Percentiles rank a stretch among this genome's conserved stretches.
Conservation (phyloP, 2,329 filamentous ascomycete species). For the Aspergillus quadricinctus region DNA sequence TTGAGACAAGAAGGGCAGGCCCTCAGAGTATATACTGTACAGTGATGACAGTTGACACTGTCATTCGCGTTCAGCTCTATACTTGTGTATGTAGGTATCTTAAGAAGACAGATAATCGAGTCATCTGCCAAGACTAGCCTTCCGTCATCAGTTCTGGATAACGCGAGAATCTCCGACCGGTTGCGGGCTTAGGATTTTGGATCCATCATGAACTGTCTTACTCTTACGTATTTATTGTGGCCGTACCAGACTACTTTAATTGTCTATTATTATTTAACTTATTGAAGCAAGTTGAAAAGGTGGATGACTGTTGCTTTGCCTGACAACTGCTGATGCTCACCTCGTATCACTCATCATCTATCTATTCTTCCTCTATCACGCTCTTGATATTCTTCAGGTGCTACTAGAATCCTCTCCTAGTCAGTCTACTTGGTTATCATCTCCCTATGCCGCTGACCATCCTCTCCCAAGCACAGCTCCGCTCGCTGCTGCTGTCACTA, state of each 20-base stretch:
- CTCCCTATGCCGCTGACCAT: conserved; percentile 56
- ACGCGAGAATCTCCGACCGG: background rate
- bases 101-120: too few species aligned
- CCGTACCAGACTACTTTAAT: background rate
- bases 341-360: background rate
- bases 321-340: background rate
- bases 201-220: background rate
- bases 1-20: too few species aligned
- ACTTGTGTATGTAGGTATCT: too few species aligned
- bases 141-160: background rate
- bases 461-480: conserved; percentile 54
- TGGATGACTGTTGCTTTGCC: background rate
- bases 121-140: background rate
- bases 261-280: background rate
- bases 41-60: too few species aligned
- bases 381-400: background rate
- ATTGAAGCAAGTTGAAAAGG: background rate
- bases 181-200: background rate
- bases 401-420: background rate
- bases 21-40: too few species aligned
- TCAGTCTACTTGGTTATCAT: background rate
- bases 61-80: too few species aligned
- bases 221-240: background rate
- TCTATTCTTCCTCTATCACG: background rate
- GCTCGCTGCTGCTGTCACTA: conserved; percentile 52